Evolutionary conservation across 805 yeast species (phyloP).

Genomic region (Cyberlindnera meyerae): DNA sequence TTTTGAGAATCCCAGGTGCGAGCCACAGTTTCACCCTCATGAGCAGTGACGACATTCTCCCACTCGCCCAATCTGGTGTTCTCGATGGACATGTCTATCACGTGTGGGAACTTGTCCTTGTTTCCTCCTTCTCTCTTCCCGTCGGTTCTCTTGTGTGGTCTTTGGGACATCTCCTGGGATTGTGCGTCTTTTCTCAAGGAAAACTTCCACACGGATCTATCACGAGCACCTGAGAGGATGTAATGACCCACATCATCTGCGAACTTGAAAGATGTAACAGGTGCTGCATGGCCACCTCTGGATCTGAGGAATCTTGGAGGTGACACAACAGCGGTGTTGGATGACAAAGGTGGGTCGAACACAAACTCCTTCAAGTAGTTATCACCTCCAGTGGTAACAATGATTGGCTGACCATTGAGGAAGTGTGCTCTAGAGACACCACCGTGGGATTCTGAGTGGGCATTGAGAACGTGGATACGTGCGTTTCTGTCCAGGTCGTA

Average conservation of each 20-base stretch:
- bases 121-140: constrained; percentile 55
- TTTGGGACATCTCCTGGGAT: constrained; percentile 87
- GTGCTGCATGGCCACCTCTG: constrained; percentile 96
- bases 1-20: constrained; percentile 84
- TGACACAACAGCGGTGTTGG: constrained; percentile 55
- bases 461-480: constrained; percentile 69
- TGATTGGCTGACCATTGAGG: constrained; percentile 86
- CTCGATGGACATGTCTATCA: constrained; percentile 64
- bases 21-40: constrained; percentile 76
- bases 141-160: constrained; percentile 41
- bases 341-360: constrained; percentile 83
- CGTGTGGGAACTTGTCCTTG: constrained; percentile 73
- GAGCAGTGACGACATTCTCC: constrained; percentile 91
- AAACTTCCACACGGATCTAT: constrained; percentile 83
- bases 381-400: constrained; percentile 88
- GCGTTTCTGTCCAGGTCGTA: constrained; percentile 72
- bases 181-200: constrained; percentile 95
- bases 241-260: constrained; percentile 81
- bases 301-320: constrained; percentile 91
- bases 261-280: constrained; percentile 73
- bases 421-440: constrained; percentile 74
- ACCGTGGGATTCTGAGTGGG: constrained; percentile 70
- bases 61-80: constrained; percentile 80
- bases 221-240: constrained; percentile 80
- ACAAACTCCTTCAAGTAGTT: constrained; percentile 85